Percentiles rank a stretch among this genome's conserved stretches.
These are phyloP conservation scores for Ambispora gerdemannii DNA, from an alignment of 192 early-diverging fungal species.

Conservation along the genomic window DNA sequence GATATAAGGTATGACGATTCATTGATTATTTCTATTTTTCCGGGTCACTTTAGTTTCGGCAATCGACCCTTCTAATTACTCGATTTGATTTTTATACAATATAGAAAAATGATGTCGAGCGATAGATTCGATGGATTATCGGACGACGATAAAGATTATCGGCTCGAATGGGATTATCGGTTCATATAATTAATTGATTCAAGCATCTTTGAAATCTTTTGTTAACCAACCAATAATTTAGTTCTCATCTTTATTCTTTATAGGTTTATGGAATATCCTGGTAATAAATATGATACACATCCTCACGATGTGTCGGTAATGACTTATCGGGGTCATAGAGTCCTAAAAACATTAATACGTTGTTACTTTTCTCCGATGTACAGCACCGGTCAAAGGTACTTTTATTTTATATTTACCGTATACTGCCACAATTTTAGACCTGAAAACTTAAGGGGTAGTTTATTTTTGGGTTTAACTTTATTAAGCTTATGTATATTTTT, in stretches of 20 bases:
- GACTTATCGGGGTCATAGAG: conserved; percentile 59
- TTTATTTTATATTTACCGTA: too few species aligned
- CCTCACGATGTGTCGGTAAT: conserved; percentile 55
- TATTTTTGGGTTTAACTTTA: too few species aligned
- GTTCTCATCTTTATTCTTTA: too few species aligned
- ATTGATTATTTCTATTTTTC: background rate
- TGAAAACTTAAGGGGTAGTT: background rate
- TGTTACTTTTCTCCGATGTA: conserved; percentile 63
- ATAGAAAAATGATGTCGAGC: conserved; percentile 29
- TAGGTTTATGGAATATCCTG: conserved; percentile 43
- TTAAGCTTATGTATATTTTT: background rate
- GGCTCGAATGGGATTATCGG: conserved; percentile 37
- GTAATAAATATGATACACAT: conserved; percentile 33
- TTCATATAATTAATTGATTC: too few species aligned
- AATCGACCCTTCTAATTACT: background rate
- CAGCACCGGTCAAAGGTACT: conserved; percentile 50
- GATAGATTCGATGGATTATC: conserved; percentile 26
- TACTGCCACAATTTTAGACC: background rate
- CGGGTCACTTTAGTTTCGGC: background rate
- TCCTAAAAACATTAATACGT: conserved; percentile 65
- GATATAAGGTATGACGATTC: conserved; percentile 46
- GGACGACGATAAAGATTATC: background rate
- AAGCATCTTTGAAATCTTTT: too few species aligned
- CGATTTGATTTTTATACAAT: background rate
- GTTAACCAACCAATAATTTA: too few species aligned